Evolutionary conservation across 1,284 basidiomycete genomes (phyloP).

Genomic region (Tausonia pullulans): DNA sequence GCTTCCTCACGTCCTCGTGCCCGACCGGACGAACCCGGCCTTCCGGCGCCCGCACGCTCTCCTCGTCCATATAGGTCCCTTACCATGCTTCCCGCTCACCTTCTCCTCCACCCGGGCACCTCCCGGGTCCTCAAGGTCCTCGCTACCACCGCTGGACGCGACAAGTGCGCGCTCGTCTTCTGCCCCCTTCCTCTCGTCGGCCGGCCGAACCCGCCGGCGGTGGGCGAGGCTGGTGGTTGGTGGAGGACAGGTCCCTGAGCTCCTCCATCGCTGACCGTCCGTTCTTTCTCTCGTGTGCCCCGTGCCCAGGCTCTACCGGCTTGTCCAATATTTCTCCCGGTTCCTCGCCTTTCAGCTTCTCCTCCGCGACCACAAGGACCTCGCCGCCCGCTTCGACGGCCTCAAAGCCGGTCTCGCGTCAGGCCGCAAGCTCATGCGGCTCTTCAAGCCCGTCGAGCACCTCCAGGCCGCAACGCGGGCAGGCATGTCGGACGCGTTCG

Average conservation of each 20-base stretch:
- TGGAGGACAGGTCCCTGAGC: not conserved
- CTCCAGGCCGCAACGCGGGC: slow-evolving; percentile 58
- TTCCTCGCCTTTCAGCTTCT: slow-evolving; percentile 77
- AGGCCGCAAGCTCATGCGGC: slow-evolving; percentile 76
- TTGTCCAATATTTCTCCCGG: slow-evolving; percentile 83
- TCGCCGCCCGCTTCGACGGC: slow-evolving; percentile 61
- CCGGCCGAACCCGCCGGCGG: too few species aligned
- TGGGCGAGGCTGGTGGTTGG: not conserved
- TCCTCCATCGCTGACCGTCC: too few species aligned
- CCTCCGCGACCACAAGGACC: slow-evolving; percentile 49
- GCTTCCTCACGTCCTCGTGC: too few species aligned
- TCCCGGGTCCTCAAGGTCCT: slow-evolving; percentile 65
- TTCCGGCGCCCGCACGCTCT: not conserved
- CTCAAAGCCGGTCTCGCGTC: slow-evolving; percentile 67
- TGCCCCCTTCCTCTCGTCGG: not conserved
- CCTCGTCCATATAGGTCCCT: not conserved
- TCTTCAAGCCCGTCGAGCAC: slow-evolving; percentile 91
- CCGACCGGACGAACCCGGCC: too few species aligned
- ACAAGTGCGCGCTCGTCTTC: slow-evolving; percentile 49
- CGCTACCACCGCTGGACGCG: slow-evolving; percentile 70
- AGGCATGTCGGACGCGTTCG: not conserved
- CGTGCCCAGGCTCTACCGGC: slow-evolving; percentile 60
- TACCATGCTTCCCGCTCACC: slow-evolving; percentile 40
- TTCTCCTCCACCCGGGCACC: slow-evolving; percentile 71
- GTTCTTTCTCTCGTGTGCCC: not conserved